phyloP scores from a whole-genome alignment of 2,329 filamentous ascomycete genomes.

The Acrodontium crateriforme region DNA sequence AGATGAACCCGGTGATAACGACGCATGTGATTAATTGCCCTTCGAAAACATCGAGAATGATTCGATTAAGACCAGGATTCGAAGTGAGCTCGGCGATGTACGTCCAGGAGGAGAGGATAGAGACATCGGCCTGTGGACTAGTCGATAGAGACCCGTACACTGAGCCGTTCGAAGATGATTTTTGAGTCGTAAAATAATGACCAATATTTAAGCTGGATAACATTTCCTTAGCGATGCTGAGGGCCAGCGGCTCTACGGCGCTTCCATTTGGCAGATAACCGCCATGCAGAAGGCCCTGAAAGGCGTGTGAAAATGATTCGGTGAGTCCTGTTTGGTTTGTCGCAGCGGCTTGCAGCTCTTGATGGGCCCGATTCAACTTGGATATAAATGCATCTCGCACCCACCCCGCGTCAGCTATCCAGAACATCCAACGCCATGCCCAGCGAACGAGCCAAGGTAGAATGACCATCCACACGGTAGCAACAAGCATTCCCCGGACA shows the following conservation, averaged over 20 bases:
- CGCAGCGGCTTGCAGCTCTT: conserved; percentile 2
- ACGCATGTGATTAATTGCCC: conserved; percentile 86
- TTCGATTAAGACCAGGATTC: conserved; percentile 58
- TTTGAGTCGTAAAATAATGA: conserved; percentile 1
- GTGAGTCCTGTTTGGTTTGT: conserved; percentile 1
- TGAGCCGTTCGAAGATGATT: conserved; percentile 2
- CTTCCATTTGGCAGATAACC: not conserved
- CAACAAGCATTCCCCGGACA: conserved; percentile 58
- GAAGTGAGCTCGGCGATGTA: conserved; percentile 52
- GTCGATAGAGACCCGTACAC: not conserved
- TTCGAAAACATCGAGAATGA: conserved; percentile 72
- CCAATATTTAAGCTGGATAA: not conserved
- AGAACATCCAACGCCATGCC: conserved; percentile 89
- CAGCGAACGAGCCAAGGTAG: conserved; percentile 84
- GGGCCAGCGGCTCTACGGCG: not conserved
- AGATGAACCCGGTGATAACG: conserved; percentile 84
- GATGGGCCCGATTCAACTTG: conserved; percentile 9
- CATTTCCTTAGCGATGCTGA: not conserved
- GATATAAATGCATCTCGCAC: conserved; percentile 26
- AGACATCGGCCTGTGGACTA: conserved; percentile 11
- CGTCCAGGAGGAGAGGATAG: conserved; percentile 18
- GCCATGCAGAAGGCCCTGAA: not conserved
- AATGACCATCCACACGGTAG: conserved; percentile 75
- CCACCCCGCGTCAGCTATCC: conserved; percentile 73
- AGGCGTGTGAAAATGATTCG: not conserved